A percentile compares a stretch with the other conserved stretches of the same genome.
These are phyloP conservation scores for Ricinus communis DNA, from an alignment of 345 rosid genomes.

Conservation along the genomic window DNA sequence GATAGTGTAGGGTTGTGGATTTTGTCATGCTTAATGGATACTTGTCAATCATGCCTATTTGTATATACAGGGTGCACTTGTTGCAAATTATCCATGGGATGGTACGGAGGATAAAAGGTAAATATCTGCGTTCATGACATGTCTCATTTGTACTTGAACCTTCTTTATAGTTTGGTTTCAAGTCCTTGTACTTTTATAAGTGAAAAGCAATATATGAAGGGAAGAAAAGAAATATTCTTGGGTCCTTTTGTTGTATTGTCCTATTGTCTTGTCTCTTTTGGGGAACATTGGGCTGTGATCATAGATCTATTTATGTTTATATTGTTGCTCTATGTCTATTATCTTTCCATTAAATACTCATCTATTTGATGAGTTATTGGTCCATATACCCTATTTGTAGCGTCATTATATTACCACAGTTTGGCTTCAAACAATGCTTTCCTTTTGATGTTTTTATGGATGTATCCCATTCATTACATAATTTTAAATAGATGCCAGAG, in stretches of 20 bases:
- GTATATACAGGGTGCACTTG: conserved; percentile 82
- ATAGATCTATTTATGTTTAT: not conserved
- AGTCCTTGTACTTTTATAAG: not conserved
- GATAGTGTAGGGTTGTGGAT: not conserved
- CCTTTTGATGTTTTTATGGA: not conserved
- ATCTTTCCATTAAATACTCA: conserved; percentile 1
- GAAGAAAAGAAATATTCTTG: not conserved
- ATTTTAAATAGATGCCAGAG: conserved; percentile 8
- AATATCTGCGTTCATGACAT: conserved; percentile 8
- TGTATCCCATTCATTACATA: too few relatives aligned
- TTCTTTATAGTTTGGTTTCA: not conserved
- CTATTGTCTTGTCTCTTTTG: not conserved
- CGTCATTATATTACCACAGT: not conserved
- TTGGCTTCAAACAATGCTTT: conserved; percentile 6
- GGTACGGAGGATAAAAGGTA: conserved; percentile 78
- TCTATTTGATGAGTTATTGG: not conserved
- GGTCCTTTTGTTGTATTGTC: not conserved
- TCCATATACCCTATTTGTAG: conserved; percentile 1
- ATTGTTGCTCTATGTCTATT: not conserved
- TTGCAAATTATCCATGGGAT: conserved; percentile 99
- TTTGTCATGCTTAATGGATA: conserved; percentile 16
- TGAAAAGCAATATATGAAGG: too few relatives aligned
- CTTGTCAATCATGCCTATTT: conserved; percentile 9
- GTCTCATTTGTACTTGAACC: not conserved
- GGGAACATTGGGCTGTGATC: not conserved